phyloP scores from a whole-genome alignment of 345 rosid genomes.

The Raphanus sativus region DNA sequence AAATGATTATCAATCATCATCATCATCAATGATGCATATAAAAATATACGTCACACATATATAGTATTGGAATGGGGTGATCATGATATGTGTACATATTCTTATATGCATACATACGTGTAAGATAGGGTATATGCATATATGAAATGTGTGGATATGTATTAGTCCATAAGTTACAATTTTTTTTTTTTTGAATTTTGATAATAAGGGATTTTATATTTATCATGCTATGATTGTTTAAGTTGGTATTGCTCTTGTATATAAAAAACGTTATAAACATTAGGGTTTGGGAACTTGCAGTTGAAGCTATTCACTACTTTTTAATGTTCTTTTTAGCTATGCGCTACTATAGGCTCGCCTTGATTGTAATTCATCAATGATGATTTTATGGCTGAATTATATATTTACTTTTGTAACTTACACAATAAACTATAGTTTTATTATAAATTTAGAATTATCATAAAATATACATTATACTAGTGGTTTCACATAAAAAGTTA shows the following conservation, averaged over 20 bases:
- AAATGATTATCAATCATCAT: constrained; percentile 25
- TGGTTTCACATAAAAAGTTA: too few species aligned
- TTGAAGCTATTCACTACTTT: constrained; percentile 18
- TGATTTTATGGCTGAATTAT: neutral
- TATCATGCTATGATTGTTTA: constrained; percentile 15
- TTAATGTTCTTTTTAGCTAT: too few species aligned
- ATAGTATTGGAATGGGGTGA: constrained; percentile 22
- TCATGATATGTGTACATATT: constrained; percentile 14
- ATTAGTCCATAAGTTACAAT: neutral
- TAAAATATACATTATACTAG: neutral
- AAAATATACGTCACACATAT: constrained; percentile 11
- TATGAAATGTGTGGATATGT: constrained; percentile 35
- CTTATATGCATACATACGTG: constrained; percentile 32
- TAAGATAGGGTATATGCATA: constrained; percentile 32
- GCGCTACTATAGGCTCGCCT: too few species aligned
- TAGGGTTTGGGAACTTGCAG: constrained; percentile 35
- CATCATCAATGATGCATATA: constrained; percentile 3
- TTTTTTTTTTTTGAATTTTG: constrained; percentile 5
- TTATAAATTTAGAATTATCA: neutral
- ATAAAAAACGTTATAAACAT: constrained; percentile 3
- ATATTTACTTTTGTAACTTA: neutral
- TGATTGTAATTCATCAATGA: neutral
- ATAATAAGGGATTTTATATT: constrained; percentile 4
- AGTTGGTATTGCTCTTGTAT: constrained; percentile 7
- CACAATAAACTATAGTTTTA: neutral